Conservation (phyloP, 495 filamentous ascomycete genomes). For the Astrocystis sublimbata region DNA sequence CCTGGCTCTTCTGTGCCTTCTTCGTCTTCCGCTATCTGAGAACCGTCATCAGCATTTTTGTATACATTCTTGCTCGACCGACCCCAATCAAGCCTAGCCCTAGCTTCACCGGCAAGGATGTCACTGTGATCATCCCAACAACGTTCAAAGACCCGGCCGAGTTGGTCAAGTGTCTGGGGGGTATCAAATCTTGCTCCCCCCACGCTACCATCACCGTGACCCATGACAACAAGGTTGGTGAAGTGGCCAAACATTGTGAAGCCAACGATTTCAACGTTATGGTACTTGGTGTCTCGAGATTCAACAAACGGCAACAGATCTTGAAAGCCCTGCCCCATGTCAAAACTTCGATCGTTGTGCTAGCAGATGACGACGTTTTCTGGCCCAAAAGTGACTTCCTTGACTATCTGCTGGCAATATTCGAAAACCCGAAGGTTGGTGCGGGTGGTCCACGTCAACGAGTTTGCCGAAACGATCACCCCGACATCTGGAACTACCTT, state of each 20-base stretch:
- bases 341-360: conserved; percentile 69
- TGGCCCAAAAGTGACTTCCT: conserved; percentile 77
- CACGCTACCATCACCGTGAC: conserved; percentile 32
- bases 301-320: conserved; percentile 83
- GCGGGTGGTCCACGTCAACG: conserved; percentile 83
- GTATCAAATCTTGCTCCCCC: conserved; percentile 31
- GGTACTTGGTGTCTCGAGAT: conserved; percentile 42
- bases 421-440: conserved; percentile 74
- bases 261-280: conserved; percentile 51
- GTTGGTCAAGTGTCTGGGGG: conserved; percentile 29
- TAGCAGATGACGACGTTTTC: conserved; percentile 86
- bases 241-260: conserved; percentile 22
- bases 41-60: conserved; percentile 63
- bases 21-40: conserved; percentile 57
- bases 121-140: conserved; percentile 73
- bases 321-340: conserved; percentile 77
- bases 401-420: conserved; percentile 81
- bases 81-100: conserved; percentile 63
- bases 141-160: conserved; percentile 51
- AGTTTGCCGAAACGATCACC: conserved; percentile 62
- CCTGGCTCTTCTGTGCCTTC: conserved; percentile 7
- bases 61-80: conserved; percentile 65
- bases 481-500: conserved; percentile 69
- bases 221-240: conserved; percentile 26
- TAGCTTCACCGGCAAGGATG: conserved; percentile 65